Evolutionary conservation across 345 rosid genomes (phyloP), one percentile per base, ranked within the genome.

Genomic region (Dipteronia dyeriana): DNA sequence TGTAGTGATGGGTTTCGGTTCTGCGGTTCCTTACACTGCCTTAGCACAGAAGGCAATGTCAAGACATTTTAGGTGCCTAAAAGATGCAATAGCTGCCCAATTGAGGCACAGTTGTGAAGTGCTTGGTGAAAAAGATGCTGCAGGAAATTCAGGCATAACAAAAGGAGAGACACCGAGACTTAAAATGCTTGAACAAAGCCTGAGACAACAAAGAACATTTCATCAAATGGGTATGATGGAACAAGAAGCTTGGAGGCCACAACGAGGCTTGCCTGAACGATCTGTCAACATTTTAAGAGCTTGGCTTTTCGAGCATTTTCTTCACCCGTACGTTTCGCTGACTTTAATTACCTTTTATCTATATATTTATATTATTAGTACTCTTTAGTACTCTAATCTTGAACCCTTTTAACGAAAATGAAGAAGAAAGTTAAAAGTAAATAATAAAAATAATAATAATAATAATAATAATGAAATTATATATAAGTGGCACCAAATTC

Each of bases 41-140:
- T 88, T 96, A 3, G 99, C 98, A 9, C 99, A 93, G 82, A 93
- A 96, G 85, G 99, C 99, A 26, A 96, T 96, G 99, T 96, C 99
- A 0, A 81, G 99, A 73, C 98, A 96, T 82, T 96, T 96, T 77
- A 77, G 99, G 75, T 96, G 99, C 49, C 87, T 96, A 22, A 96
- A 92, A 67, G 99, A 96, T 29, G 96, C 97, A 1, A 86, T 96
- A 13, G 80, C 86, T 5, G 89, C 89, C 3, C 95, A 92, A 64
- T 78, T 93, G 79, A 93, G 83, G 85, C 90, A 89, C 76, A 91
- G 90, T 51, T 92, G 95, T 25, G 98, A 96, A 81, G 45, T 91
- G 14, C 82, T 96, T 0, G 98, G 99, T 0, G 97, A 96, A 65
- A 92, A 91, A 75, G 95, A 93, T 57, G 95, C 81, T 6, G 87